Conservation (phyloP, 2,329 filamentous ascomycete genomes). For the Teratosphaeria zuluensis region DNA sequence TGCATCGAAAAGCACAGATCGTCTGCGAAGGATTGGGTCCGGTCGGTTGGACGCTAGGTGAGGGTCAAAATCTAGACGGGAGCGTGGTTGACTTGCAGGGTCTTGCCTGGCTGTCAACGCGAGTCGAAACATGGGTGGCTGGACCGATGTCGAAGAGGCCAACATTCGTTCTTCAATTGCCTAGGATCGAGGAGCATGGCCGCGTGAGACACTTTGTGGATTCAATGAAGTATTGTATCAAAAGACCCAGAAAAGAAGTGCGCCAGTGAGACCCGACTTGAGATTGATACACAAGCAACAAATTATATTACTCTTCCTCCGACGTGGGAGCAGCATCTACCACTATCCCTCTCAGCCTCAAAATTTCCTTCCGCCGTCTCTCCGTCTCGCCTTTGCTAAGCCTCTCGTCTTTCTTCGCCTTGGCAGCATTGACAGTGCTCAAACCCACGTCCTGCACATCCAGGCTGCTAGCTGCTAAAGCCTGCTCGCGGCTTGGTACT, state of each 20-base stretch:
- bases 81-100: neutral
- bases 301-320: neutral
- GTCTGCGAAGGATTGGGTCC: neutral
- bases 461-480: neutral
- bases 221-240: too few relatives aligned
- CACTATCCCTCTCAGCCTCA: neutral
- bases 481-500: constrained; percentile 11
- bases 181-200: too few relatives aligned
- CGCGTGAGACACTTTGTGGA: too few relatives aligned
- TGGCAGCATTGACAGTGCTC: neutral
- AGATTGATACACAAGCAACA: neutral
- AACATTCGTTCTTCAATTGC: too few relatives aligned
- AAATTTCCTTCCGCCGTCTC: neutral
- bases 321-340: neutral
- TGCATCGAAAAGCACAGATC: neutral
- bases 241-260: neutral
- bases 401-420: neutral
- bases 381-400: neutral
- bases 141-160: neutral
- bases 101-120: neutral
- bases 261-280: neutral
- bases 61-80: neutral
- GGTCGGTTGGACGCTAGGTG: neutral
- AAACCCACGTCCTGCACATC: neutral
- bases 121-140: neutral